Base-by-base conservation (phyloP, 2,329 filamentous ascomycete genomes). In the Alternaria sp. region DNA sequence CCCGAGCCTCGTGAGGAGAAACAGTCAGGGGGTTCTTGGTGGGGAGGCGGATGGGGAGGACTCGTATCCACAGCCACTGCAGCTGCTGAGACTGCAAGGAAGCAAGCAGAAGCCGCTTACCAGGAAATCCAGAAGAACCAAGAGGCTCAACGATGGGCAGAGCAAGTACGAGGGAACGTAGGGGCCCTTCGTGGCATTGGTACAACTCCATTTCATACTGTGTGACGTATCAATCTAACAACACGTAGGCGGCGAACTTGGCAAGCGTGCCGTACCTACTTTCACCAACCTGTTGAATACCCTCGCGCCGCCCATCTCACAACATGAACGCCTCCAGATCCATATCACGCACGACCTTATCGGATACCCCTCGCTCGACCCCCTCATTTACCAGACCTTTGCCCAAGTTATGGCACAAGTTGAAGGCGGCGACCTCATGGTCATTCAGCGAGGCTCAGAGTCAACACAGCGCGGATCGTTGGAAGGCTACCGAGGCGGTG, bases 341-440 rank as follows among this genome's bases (percentile, higher is more conserved):
- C 95, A 99, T 82, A 96, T 95, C 65, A 97, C 94, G 8, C 95
- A 99, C 82, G 95, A 98, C 78, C 87, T 99, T 43, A 89, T 93
- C 68, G 93, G 93, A 69, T 99, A 99, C 78, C 95, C 95, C 3
- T 94, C 93, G 18, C 88, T 99, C 69, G 94, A 98, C 76, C 93
- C 94, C 18, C 86, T 97, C 55, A 92, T 98, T 71, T 93, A 98
- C 80, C 87, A 87, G 59, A 93, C 95, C 65, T 99, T 99, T 82
- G 91, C 91, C 56, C 90, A 93, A 54, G 94, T 99, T 73, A 99
- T 99, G 95, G 88, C 93, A n/a, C 95, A 99, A 81, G 95, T 99
- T 46, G 95, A 99, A 81, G 95, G 95, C 66, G 95, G 95, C 56
- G 95, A 98, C 73, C 85, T 99, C 18, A 86, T 98, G 54, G 95